These are phyloP conservation scores for Lentinula sp. DNA, from an alignment of 768 basidiomycete species.

Conservation along the genomic window DNA sequence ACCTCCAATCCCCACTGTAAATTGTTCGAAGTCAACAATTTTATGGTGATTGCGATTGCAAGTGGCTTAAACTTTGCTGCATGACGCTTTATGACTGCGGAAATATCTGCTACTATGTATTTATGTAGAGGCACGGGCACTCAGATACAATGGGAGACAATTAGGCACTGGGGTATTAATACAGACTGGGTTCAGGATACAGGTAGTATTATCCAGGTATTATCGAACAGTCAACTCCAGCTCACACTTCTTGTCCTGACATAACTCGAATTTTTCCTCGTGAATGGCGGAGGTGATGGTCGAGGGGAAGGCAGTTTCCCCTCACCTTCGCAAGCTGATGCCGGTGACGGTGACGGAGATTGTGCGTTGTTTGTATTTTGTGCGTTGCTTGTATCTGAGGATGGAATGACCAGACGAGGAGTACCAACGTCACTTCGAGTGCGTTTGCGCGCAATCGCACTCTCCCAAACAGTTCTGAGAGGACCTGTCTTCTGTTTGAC, in stretches of 20 bases:
- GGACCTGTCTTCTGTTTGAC: constrained; percentile 52
- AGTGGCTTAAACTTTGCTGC: no score
- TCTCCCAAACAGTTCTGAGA: constrained; percentile 48
- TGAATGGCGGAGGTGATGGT: constrained; percentile 10
- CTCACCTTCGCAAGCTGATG: neutral
- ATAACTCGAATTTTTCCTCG: constrained; percentile 9
- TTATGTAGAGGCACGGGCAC: no score
- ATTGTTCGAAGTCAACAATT: no score
- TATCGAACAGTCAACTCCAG: neutral
- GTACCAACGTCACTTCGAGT: constrained; percentile 9
- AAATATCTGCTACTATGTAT: no score
- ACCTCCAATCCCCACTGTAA: neutral
- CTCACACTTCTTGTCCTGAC: constrained; percentile 11
- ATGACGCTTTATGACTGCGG: no score
- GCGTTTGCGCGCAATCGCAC: constrained; percentile 21
- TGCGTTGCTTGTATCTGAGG: neutral
- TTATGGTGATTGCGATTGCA: no score
- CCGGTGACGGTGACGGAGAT: neutral
- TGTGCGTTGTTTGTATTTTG: neutral
- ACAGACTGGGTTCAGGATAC: neutral
- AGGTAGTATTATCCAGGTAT: neutral
- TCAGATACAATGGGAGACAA: no score
- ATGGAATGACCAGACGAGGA: neutral
- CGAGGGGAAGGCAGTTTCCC: constrained; percentile 9
- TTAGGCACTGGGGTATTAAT: neutral